Conservation (phyloP, 2,329 filamentous ascomycete species). For the Thermomyces lanuginosus region DNA sequence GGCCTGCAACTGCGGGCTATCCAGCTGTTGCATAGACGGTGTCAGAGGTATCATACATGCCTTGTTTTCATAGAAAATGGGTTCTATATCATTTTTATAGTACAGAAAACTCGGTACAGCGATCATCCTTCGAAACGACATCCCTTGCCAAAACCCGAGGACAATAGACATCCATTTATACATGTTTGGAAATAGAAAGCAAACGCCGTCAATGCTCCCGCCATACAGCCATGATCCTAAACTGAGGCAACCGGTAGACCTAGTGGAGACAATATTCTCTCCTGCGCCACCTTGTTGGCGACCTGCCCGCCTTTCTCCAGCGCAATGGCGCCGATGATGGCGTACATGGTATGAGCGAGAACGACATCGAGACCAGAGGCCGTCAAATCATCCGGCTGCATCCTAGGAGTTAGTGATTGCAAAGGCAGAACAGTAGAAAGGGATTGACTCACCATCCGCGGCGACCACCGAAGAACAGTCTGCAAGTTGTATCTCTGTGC, state of each 20-base stretch:
- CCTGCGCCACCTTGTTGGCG: constrained; percentile 57
- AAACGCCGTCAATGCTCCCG: no score
- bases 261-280: constrained; percentile 50
- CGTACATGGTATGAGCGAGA: constrained; percentile 61
- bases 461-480: constrained; percentile 75
- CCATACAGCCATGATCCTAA: no score
- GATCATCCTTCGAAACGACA: no score
- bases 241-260: no score
- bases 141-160: no score
- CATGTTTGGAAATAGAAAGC: no score
- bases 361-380: constrained; percentile 60
- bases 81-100: constrained; percentile 1
- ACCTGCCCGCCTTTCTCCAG: constrained; percentile 69
- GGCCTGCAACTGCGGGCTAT: constrained; percentile 6
- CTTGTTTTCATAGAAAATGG: constrained; percentile 1
- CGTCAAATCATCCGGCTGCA: constrained; percentile 48
- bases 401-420: not conserved
- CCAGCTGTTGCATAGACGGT: constrained; percentile 54
- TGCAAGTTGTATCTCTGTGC: constrained; percentile 55
- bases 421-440: constrained; percentile 1
- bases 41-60: constrained; percentile 68
- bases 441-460: constrained; percentile 48
- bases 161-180: no score
- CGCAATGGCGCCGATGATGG: constrained; percentile 77
- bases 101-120: no score